These are phyloP conservation scores for Boletus huronensis DNA, from an alignment of 768 basidiomycete species.

Conservation along the genomic window DNA sequence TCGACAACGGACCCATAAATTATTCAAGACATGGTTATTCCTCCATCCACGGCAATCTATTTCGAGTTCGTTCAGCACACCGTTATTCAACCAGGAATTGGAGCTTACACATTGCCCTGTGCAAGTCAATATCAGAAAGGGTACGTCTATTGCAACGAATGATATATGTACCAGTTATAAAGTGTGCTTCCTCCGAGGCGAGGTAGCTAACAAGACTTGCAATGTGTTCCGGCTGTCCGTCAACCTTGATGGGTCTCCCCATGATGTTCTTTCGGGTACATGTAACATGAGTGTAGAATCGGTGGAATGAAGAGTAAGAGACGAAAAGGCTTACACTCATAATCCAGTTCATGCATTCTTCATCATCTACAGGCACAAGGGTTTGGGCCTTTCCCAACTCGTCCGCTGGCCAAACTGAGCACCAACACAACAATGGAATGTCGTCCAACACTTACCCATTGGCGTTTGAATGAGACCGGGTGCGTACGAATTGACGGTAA, in stretches of 20 bases:
- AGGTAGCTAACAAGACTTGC: conserved; percentile 34
- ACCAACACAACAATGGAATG: neutral
- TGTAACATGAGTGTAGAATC: no score
- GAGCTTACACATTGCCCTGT: conserved; percentile 4
- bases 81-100: neutral
- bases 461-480: conserved; percentile 33
- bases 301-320: no score
- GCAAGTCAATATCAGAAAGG: neutral
- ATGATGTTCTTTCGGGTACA: no score
- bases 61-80: neutral
- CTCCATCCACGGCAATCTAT: conserved; percentile 3
- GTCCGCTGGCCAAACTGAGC: neutral
- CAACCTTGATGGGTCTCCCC: conserved; percentile 7
- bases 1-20: no score
- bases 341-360: neutral
- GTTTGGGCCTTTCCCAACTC: neutral
- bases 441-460: conserved; percentile 22
- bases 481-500: conserved; percentile 39
- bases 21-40: neutral
- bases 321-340: neutral
- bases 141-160: neutral
- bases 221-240: conserved; percentile 31
- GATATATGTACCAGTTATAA: neutral
- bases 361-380: neutral
- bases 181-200: conserved; percentile 30